These are phyloP conservation scores for Apiotrichum akiyoshidainum DNA, from an alignment of 1,284 basidiomycete genomes.

Conservation along the genomic window DNA sequence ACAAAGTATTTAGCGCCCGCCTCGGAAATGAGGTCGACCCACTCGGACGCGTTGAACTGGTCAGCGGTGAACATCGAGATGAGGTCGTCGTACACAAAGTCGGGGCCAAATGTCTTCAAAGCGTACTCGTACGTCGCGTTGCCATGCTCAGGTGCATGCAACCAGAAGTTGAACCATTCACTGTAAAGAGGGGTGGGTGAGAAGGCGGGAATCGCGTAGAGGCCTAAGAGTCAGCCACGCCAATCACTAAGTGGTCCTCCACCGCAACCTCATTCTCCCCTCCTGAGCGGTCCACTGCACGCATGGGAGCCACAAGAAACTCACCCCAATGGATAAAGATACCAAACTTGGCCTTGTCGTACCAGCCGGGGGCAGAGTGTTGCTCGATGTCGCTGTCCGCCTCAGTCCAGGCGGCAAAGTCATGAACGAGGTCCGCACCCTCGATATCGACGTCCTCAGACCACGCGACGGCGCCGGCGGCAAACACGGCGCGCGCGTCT, in stretches of 20 bases:
- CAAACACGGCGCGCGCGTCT: neutral
- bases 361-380: conserved; percentile 20
- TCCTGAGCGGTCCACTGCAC: too few species aligned
- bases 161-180: conserved; percentile 57
- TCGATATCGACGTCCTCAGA: neutral
- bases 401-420: conserved; percentile 15
- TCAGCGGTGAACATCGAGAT: conserved; percentile 58
- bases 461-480: neutral
- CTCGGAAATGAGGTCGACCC: conserved; percentile 58
- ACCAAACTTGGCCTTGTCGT: conserved; percentile 21
- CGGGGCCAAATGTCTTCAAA: conserved; percentile 54
- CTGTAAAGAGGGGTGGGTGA: conserved; percentile 51
- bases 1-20: conserved; percentile 65
- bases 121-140: conserved; percentile 57
- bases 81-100: conserved; percentile 60
- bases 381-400: conserved; percentile 11
- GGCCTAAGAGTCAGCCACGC: conserved; percentile 22
- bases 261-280: too few species aligned
- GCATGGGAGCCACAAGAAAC: too few species aligned
- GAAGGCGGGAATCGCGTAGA: conserved; percentile 54
- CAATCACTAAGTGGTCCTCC: too few species aligned
- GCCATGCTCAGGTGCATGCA: conserved; percentile 32
- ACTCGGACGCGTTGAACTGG: conserved; percentile 58
- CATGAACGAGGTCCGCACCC: conserved; percentile 12
- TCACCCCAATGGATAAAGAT: conserved; percentile 61